Base-by-base conservation (phyloP, 805 yeast genomes). In the Candida pseudofarinosa region DNA sequence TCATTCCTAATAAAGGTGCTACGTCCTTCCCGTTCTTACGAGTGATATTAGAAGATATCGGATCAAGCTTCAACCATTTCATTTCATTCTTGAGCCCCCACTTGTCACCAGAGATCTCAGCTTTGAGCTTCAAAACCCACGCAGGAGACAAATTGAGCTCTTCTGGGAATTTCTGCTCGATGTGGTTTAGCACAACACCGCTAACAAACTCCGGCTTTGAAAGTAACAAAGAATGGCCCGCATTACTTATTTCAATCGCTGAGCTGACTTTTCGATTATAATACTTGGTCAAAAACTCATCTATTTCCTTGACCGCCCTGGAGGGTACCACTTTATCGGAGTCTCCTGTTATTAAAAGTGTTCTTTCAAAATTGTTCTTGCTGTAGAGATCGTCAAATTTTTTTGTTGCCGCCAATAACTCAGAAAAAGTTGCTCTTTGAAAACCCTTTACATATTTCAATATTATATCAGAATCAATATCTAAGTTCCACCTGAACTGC, bases 81-180 rank as follows among this genome's bases (percentile, higher is more conserved):
- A 69, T 73, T 55, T 83, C 85, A 54, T 85, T 85, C 59, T 85
- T 85, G 48, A 85, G 62, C 17, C 88, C 86, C 91, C 91, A 85
- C 60, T 85, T 85, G 52, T 79, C 85, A 2, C 84, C 85, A 19
- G 79, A 74, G 12, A 79, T 72, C 40, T 77, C 73, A 2, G 85
- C 85, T 52, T 80, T 77, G 14, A 79, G 70, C 47, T 76, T 71
- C 40, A 85, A 67, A 38, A 83, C 88, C 90, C 90, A 85, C 2
- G 85, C 77, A 19, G 84, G 78, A 16, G 81, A 77, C 30, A 85
- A 69, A 50, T 81, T 76, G 39, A 76, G 63, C 32, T 74, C 42
- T 37, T 65, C 68, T 16, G 81, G 80, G 40, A 67, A 65, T 19
- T 71, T 60, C 40, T 53, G 63, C 42, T 74, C 77, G 13, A 84